A percentile compares a stretch with the other conserved stretches of the same genome.
Evolutionary conservation across 768 basidiomycete genomes (phyloP).

Genomic region (Suillus lakei): DNA sequence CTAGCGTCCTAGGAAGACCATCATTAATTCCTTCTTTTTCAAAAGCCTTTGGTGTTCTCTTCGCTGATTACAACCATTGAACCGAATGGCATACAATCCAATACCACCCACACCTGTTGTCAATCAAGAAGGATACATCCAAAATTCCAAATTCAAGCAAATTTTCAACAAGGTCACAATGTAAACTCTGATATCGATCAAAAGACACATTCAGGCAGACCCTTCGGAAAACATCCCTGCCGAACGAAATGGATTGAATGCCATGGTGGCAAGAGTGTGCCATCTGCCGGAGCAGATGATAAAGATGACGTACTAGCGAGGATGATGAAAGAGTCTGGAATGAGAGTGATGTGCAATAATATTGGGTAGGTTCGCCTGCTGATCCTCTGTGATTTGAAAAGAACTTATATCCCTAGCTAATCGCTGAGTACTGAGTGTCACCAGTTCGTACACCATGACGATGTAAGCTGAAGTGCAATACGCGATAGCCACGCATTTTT

Average conservation of each 20-base stretch:
- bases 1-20: too few relatives aligned
- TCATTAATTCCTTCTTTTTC: too few relatives aligned
- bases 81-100: too few relatives aligned
- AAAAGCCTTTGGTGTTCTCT: too few relatives aligned
- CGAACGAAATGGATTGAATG: not conserved
- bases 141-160: not conserved
- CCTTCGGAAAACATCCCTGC: not conserved
- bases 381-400: not conserved
- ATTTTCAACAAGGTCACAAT: not conserved
- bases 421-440: too few relatives aligned
- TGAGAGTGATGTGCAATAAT: not conserved
- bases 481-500: too few relatives aligned
- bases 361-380: not conserved
- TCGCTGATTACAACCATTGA: too few relatives aligned
- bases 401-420: too few relatives aligned
- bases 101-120: not conserved
- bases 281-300: not conserved
- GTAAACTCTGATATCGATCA: not conserved
- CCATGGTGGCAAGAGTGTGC: not conserved
- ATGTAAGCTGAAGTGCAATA: too few relatives aligned
- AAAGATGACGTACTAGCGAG: not conserved
- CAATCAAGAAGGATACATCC: not conserved
- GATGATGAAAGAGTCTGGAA: not conserved
- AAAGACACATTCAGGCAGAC: not conserved
- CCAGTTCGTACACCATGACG: too few relatives aligned